These are phyloP conservation scores for Erodium moschatum DNA, from an alignment of 441 rosid species.

Conservation along the genomic window DNA sequence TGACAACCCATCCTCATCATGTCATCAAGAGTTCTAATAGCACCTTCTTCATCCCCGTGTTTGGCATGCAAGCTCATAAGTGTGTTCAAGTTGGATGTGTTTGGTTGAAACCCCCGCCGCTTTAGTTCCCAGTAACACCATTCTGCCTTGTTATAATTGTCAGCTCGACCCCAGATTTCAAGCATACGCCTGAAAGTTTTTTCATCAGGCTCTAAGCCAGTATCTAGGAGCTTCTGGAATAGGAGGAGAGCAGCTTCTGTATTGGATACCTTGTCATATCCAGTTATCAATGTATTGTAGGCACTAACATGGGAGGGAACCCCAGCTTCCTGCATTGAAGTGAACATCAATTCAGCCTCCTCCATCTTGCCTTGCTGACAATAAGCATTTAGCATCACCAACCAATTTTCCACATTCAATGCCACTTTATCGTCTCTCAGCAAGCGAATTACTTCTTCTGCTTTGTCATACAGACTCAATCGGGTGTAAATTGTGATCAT, in stretches of 20 bases:
- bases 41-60: constrained; percentile 59
- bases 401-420: constrained; percentile 62
- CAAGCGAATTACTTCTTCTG: constrained; percentile 52
- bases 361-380: constrained; percentile 63
- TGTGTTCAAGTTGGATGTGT: constrained; percentile 68
- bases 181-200: constrained; percentile 81
- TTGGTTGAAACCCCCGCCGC: constrained; percentile 59
- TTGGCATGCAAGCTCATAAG: constrained; percentile 63
- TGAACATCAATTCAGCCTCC: constrained; percentile 40
- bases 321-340: constrained; percentile 41
- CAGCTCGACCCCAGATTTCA: constrained; percentile 88
- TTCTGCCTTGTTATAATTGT: constrained; percentile 40
- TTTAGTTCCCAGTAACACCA: constrained; percentile 55
- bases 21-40: constrained; percentile 49
- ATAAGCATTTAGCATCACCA: constrained; percentile 74
- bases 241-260: constrained; percentile 55
- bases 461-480: constrained; percentile 55
- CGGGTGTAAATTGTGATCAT: constrained; percentile 84
- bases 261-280: constrained; percentile 48
- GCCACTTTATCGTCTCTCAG: constrained; percentile 47
- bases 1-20: constrained; percentile 66
- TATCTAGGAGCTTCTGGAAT: constrained; percentile 34
- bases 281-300: constrained; percentile 52
- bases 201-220: constrained; percentile 66
- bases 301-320: constrained; percentile 46